Base-by-base conservation (phyloP, 2,329 filamentous ascomycete species). In the Ustulina deusta region DNA sequence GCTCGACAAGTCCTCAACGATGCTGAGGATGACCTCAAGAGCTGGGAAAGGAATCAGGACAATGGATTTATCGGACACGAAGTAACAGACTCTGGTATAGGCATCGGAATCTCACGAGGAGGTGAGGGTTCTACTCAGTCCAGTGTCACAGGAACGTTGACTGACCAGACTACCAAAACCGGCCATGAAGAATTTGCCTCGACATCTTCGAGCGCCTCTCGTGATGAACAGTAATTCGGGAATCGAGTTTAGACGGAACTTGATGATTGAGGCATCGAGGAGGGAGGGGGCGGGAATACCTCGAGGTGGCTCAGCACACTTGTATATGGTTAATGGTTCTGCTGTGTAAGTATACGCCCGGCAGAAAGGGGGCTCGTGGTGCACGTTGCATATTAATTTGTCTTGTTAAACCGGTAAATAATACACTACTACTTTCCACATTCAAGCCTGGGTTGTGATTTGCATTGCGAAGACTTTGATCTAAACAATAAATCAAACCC, bases 1-100 rank as follows among this genome's bases (percentile, higher is more conserved):
- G 93, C 93, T 1, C 90, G 93, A 61, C 92, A 97, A 78, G 88
- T 98, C 52, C 87, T 99, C 29, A 96, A 97, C 75, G 94, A 97
- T 70, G 94, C 94, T 48, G 96, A 99, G 80, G 91, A 93, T 61
- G 93, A 97, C 73, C 88, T 99, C 69, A 89, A 90, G 62, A 86
- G 88, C 46, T 98, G 95, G 93, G 83, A 82, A 32, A 56, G 22
- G 34, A 71, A 69, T 5, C 54, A 46, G 9, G 51, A 42, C 32
- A 51, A 44, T 1, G 69, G 36, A 17, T 7, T 13, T 4, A n/a
- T 17, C 29, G 66, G 27, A 20, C 36, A 72, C 6, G 68, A 68
- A 44, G 49, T 22, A 32, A 52, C 57, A 3, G 59, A 38, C 20
- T 17, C n/a, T 13, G 62, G 56, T 20, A 44, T n/a, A 13, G 40